phyloP scores from a whole-genome alignment of 108 stramenopile genomes.

The Cylindrotheca closterium region DNA sequence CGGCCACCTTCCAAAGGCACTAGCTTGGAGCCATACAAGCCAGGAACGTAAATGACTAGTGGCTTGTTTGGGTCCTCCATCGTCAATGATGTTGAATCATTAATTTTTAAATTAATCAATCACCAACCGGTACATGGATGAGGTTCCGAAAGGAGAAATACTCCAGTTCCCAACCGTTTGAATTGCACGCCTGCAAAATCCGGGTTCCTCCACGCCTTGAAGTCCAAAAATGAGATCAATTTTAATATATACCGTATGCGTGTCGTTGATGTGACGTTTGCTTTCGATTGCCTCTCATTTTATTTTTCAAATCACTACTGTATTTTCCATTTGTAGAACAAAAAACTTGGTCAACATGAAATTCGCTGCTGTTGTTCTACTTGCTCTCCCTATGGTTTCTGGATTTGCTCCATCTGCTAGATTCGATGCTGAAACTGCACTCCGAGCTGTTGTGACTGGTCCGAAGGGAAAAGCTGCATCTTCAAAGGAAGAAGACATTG shows the following conservation, averaged over 20 bases:
- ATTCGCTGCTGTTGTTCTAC: conserved; percentile 16
- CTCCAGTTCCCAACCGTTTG: no score
- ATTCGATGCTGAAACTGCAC: neutral
- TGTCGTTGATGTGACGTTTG: neutral
- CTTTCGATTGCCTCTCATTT: no score
- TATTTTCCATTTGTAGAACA: no score
- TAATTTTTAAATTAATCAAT: no score
- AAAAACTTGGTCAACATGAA: conserved; percentile 17
- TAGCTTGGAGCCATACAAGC: neutral
- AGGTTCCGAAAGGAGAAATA: no score
- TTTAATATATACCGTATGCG: no score
- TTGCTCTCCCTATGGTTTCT: conserved; percentile 18
- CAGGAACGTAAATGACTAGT: neutral
- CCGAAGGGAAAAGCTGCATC: conserved; percentile 37
- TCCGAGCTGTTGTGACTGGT: conserved; percentile 26
- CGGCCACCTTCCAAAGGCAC: neutral
- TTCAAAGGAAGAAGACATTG: conserved; percentile 48
- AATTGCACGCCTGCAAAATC: no score
- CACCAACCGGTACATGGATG: no score
- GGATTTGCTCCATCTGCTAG: conserved; percentile 18
- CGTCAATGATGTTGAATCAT: no score
- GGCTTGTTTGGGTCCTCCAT: neutral
- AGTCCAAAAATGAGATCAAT: no score
- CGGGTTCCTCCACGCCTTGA: no score
- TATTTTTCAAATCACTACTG: no score